Evolutionary conservation across 2,329 filamentous ascomycete genomes (phyloP), one percentile per base, ranked within the genome.

Genomic region (Didymella exigua): DNA sequence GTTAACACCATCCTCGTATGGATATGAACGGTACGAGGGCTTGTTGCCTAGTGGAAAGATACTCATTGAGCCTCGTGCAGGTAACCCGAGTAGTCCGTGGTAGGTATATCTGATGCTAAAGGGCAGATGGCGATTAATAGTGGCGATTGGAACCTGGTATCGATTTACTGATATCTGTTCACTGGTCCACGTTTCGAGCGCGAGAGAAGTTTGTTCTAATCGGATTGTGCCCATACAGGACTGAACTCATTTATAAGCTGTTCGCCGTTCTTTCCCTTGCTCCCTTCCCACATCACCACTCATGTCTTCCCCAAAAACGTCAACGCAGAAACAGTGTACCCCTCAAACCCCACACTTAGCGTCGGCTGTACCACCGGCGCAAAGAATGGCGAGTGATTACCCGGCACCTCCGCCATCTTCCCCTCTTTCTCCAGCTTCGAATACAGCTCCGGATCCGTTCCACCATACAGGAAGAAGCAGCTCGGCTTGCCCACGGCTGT

Each of bases 311-410:
- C 61, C 52, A 81, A 63, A 56, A 78, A 81, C 0, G 72, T 81
- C 75, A 86, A 74, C 5, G 82, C 82, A 19, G 76, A 80, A 26
- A 81, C 68, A 45, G 78, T 78, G 63, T 84, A 71, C 1, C 81
- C 82, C 71, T 84, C 80, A 27, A 69, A 72, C 0, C 81, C 85
- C 4, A 74, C 75, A 55, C 58, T 78, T 74, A 88, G 68, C 0
- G 85, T 88, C 7, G 84, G 84, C 67, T 83, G 79, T 21, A 87
- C 78, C 0, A 79, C 80, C 5, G 85, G 85, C 27, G 82, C 81
- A 72, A 88, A 88, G 49, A 79, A 77, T 0, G 83, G 79, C 54
- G 79, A 83, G 65, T 88, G 86, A 60, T 88, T 88, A 0, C 80
- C 79, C 0, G 86, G 82, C 11, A 87, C 78, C 40, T 80, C 81